These are phyloP conservation scores for Moricandia moricandioides DNA, from an alignment of 345 rosid species.

Conservation along the genomic window DNA sequence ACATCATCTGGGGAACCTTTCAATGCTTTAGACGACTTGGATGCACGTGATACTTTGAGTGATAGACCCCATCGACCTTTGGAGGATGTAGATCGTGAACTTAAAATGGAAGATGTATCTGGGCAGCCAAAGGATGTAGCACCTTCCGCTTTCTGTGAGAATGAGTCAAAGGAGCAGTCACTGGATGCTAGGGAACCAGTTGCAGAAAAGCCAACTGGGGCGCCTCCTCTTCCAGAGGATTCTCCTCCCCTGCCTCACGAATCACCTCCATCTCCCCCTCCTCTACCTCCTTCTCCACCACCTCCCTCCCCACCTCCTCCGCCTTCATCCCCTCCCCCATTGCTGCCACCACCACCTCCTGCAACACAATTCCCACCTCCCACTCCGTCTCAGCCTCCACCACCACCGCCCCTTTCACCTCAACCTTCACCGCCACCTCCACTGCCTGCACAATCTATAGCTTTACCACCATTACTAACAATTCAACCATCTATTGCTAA, in stretches of 20 bases:
- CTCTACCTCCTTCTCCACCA: conserved; percentile 65
- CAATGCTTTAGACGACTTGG: conserved; percentile 48
- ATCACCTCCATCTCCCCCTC: conserved; percentile 68
- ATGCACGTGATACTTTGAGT: conserved; percentile 44
- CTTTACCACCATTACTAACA: conserved; percentile 35
- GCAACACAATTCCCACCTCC: conserved; percentile 49
- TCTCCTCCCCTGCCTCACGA: conserved; percentile 65
- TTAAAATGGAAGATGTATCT: conserved; percentile 96
- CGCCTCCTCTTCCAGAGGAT: conserved; percentile 44
- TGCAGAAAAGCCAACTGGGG: conserved; percentile 32
- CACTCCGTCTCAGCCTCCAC: too few relatives aligned
- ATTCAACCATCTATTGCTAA: conserved; percentile 42
- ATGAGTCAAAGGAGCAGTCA: conserved; percentile 41
- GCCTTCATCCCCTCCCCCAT: conserved; percentile 42
- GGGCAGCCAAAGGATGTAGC: conserved; percentile 60
- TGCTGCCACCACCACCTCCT: conserved; percentile 50
- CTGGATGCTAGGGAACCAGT: conserved; percentile 40
- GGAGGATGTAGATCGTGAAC: conserved; percentile 91
- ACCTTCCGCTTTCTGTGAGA: conserved; percentile 39
- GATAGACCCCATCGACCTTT: conserved; percentile 72
- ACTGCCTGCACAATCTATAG: conserved; percentile 50
- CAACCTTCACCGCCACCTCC: conserved; percentile 38
- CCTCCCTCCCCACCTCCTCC: conserved; percentile 47
- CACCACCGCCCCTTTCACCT: conserved; percentile 31
- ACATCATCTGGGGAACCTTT: conserved; percentile 45